Evolutionary conservation across 768 basidiomycete genomes (phyloP).

Genomic region (Phylloporus sp.): DNA sequence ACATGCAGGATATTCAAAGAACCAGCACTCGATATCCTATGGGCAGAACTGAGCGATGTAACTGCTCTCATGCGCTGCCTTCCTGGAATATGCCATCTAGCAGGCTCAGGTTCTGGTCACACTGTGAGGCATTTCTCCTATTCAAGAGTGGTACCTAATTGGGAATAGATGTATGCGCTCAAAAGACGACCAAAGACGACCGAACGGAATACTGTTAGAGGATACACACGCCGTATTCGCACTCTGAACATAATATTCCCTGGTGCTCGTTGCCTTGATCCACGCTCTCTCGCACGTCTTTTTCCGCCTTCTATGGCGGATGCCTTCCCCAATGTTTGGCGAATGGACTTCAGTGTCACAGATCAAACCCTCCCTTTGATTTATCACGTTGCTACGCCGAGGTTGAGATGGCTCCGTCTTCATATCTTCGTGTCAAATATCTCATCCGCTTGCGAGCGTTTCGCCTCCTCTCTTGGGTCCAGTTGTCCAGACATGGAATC

Average conservation of each 20-base stretch:
- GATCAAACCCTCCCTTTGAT: background rate
- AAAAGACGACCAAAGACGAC: background rate
- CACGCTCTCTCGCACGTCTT: background rate
- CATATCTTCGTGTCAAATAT: background rate
- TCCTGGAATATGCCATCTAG: background rate
- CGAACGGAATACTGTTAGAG: background rate
- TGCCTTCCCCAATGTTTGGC: conserved; percentile 1
- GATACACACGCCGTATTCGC: background rate
- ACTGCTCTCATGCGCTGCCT: background rate
- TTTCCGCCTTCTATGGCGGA: background rate
- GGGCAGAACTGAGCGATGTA: background rate
- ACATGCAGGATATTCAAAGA: conserved; percentile 2
- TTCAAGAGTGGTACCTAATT: background rate
- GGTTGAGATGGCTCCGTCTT: background rate
- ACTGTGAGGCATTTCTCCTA: background rate
- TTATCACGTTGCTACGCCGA: background rate
- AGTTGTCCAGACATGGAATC: background rate
- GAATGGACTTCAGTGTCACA: background rate
- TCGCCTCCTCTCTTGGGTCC: background rate
- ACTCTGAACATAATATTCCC: background rate
- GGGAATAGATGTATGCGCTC: background rate
- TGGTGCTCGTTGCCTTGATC: background rate
- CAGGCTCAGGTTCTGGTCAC: background rate
- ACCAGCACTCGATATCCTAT: background rate
- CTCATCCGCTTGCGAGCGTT: background rate